Percentiles rank a stretch among this genome's conserved stretches.
phyloP scores from a whole-genome alignment of 1,284 basidiomycete species.

The Ustilago shanxiensis region DNA sequence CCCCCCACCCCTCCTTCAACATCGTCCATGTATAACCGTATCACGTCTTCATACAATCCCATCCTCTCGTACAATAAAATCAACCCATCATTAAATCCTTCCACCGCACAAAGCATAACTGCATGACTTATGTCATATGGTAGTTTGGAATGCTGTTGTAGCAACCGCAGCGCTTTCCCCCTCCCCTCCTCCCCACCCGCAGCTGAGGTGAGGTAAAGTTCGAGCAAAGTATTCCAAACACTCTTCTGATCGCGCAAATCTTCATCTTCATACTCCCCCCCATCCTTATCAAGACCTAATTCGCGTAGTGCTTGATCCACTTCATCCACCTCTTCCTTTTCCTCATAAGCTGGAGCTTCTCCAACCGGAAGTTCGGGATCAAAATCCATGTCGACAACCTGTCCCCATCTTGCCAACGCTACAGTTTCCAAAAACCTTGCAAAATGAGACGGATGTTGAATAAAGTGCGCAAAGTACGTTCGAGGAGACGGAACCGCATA shows the following conservation, averaged over 20 bases:
- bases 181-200: slow-evolving; percentile 32
- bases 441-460: slow-evolving; percentile 87
- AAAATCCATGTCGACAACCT: slow-evolving; percentile 75
- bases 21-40: slow-evolving; percentile 84
- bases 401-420: slow-evolving; percentile 83
- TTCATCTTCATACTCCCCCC: slow-evolving; percentile 72
- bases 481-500: slow-evolving; percentile 82
- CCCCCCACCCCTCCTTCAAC: slow-evolving; percentile 57
- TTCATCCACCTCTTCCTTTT: slow-evolving; percentile 23
- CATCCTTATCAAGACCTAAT: slow-evolving; percentile 25
- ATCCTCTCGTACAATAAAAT: slow-evolving; percentile 91
- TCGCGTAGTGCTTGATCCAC: slow-evolving; percentile 28
- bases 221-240: slow-evolving; percentile 95
- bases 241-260: slow-evolving; percentile 82
- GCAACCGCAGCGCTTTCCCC: slow-evolving; percentile 51
- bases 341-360: slow-evolving; percentile 27
- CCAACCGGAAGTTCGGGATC: too few relatives aligned
- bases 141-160: slow-evolving; percentile 70
- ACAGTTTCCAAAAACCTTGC: slow-evolving; percentile 90
- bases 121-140: slow-evolving; percentile 93
- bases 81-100: slow-evolving; percentile 83
- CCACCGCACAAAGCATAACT: slow-evolving; percentile 88
- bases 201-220: slow-evolving; percentile 83
- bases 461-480: slow-evolving; percentile 92
- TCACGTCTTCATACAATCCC: slow-evolving; percentile 95